These are phyloP conservation scores for Sugiyamaella valdiviana DNA, from an alignment of 805 yeast genomes.

Conservation along the genomic window DNA sequence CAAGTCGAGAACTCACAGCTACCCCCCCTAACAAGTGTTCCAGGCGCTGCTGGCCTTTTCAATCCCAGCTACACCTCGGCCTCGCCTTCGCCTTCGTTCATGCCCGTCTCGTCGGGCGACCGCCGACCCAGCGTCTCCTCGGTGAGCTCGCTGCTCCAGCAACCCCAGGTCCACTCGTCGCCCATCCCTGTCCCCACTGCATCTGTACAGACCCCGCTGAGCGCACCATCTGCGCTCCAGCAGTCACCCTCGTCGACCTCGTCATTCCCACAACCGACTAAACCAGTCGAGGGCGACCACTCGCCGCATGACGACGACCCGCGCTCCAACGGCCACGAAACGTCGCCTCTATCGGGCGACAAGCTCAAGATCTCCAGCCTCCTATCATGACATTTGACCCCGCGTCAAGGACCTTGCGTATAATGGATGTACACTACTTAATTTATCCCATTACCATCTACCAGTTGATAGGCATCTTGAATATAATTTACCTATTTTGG, in stretches of 20 bases:
- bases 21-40: slow-evolving; percentile 5
- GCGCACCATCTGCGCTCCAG: neutral
- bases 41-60: slow-evolving; percentile 4
- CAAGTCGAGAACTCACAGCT: neutral
- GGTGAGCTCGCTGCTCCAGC: slow-evolving; percentile 3
- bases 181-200: neutral
- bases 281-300: neutral
- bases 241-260: neutral
- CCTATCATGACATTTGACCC: slow-evolving; percentile 13
- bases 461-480: too few relatives aligned
- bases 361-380: slow-evolving; percentile 21
- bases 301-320: neutral
- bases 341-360: neutral
- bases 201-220: neutral
- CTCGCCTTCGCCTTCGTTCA: slow-evolving; percentile 8
- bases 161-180: neutral
- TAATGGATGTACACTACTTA: neutral
- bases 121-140: slow-evolving; percentile 6
- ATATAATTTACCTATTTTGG: neutral
- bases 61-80: slow-evolving; percentile 8
- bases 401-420: neutral
- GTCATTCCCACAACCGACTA: neutral
- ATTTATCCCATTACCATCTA: neutral
- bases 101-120: slow-evolving; percentile 2
- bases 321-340: neutral